Conservation (phyloP, 148 eudicot species). For the Cornus kousa region DNA sequence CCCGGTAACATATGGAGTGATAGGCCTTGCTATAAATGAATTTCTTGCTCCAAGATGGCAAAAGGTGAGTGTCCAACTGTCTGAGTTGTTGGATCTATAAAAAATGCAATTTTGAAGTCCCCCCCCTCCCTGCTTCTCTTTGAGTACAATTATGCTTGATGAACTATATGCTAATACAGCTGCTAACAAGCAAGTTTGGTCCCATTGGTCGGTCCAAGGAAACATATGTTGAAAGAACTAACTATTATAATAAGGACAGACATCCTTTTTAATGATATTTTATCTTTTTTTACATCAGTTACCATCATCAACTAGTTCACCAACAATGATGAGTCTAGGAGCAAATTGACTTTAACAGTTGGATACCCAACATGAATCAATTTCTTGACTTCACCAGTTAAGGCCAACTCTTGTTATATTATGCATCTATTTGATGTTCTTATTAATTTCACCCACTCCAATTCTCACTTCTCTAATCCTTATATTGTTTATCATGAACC, state of each 20-base stretch:
- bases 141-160: too few species aligned
- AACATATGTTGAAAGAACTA: background rate
- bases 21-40: conserved; percentile 73
- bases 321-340: background rate
- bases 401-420: background rate
- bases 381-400: background rate
- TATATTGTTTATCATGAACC: too few species aligned
- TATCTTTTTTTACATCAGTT: too few species aligned
- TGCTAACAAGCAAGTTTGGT: background rate
- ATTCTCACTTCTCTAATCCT: background rate
- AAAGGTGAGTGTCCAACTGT: conserved; percentile 33
- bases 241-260: too few species aligned
- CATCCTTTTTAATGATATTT: too few species aligned
- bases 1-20: conserved; percentile 72
- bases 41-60: conserved; percentile 83
- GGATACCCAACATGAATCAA: background rate
- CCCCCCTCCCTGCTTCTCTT: too few species aligned
- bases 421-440: background rate
- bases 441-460: background rate
- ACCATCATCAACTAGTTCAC: background rate
- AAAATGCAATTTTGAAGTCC: too few species aligned
- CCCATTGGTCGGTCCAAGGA: background rate
- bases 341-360: too few species aligned
- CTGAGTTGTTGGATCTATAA: too few species aligned
- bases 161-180: too few species aligned